phyloP scores from a whole-genome alignment of 1,284 basidiomycete genomes.

The Ustilago vetiveriae region DNA sequence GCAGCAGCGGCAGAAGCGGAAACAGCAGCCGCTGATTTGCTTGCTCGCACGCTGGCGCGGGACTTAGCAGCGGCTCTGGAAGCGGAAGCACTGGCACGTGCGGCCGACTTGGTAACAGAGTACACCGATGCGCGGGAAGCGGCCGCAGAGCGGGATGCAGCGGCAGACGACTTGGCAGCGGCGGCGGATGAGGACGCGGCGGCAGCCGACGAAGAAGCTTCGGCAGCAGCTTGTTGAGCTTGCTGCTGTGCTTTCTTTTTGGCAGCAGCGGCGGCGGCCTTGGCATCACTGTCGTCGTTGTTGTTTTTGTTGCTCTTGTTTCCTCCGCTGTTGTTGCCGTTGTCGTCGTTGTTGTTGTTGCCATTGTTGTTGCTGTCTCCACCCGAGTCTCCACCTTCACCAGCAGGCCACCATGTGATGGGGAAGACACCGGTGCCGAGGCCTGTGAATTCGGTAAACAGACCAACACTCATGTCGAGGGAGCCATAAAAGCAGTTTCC shows the following conservation, averaged over 20 bases:
- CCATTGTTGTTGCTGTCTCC: constrained; percentile 11
- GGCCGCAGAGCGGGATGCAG: constrained; percentile 43
- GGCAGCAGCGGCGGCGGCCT: constrained; percentile 15
- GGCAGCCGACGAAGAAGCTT: constrained; percentile 23
- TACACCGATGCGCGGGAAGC: constrained; percentile 45
- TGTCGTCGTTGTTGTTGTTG: constrained; percentile 10
- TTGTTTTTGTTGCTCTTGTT: constrained; percentile 6
- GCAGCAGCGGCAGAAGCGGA: constrained; percentile 14
- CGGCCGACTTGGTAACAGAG: constrained; percentile 45
- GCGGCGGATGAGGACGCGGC: constrained; percentile 28
- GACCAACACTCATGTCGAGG: constrained; percentile 59
- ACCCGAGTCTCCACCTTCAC: constrained; percentile 23
- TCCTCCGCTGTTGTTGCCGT: constrained; percentile 19
- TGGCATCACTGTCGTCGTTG: background rate
- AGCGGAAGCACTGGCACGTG: constrained; percentile 31
- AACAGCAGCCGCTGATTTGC: constrained; percentile 30
- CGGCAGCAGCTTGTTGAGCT: constrained; percentile 29
- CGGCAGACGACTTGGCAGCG: constrained; percentile 28
- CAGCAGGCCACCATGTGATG: constrained; percentile 59
- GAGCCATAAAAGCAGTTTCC: constrained; percentile 57
- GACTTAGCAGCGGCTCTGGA: constrained; percentile 33
- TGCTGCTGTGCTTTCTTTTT: constrained; percentile 36
- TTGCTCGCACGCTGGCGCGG: constrained; percentile 28
- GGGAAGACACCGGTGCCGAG: constrained; percentile 54
- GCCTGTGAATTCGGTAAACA: constrained; percentile 54